Evolutionary conservation across 306 rosid species (phyloP).

Genomic region (Castanopsis chinensis): DNA sequence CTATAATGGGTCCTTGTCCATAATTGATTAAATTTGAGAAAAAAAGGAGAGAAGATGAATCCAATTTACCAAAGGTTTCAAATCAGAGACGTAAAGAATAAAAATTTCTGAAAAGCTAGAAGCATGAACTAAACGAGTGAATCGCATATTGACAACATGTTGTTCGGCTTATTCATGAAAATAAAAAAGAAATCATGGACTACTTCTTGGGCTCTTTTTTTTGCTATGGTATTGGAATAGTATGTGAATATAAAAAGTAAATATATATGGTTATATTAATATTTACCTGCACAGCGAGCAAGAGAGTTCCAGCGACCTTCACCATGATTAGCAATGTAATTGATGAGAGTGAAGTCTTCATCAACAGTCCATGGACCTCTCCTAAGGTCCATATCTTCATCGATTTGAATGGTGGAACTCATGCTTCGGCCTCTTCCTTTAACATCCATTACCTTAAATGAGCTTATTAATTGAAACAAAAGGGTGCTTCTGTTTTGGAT

Average conservation of each 20-base stretch:
- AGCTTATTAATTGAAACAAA: slow-evolving; percentile 24
- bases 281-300: slow-evolving; percentile 67
- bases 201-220: neutral
- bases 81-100: neutral
- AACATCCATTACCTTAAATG: slow-evolving; percentile 45
- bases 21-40: slow-evolving; percentile 30
- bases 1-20: neutral
- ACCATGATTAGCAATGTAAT: slow-evolving; percentile 87
- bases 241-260: neutral
- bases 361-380: slow-evolving; percentile 97
- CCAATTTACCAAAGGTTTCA: slow-evolving; percentile 19
- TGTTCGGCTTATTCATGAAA: neutral
- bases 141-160: neutral
- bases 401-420: slow-evolving; percentile 17
- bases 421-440: slow-evolving; percentile 26
- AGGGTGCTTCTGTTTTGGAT: slow-evolving; percentile 14
- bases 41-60: slow-evolving; percentile 4
- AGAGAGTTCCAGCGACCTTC: slow-evolving; percentile 99
- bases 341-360: slow-evolving; percentile 81
- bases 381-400: slow-evolving; percentile 56
- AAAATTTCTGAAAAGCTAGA: neutral
- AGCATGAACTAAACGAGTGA: neutral
- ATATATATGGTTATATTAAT: neutral
- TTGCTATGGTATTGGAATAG: neutral
- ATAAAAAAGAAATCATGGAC: too few species aligned